These are phyloP conservation scores for Daldinia decipiens DNA, from an alignment of 495 filamentous ascomycete species.

Conservation along the genomic window DNA sequence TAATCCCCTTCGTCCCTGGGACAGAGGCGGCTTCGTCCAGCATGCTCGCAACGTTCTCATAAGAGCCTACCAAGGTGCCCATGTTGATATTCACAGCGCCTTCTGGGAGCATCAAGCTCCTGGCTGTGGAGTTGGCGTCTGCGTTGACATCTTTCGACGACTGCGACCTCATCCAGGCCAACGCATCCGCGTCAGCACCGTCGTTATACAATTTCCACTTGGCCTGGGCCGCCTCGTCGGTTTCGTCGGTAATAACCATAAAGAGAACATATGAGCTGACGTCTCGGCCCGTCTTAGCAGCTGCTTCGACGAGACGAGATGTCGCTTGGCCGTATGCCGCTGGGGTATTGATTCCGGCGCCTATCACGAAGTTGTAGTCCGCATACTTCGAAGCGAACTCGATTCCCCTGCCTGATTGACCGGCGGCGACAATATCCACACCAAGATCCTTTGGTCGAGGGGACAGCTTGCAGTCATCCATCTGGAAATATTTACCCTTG, in stretches of 20 bases:
- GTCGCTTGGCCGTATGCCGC: constrained; percentile 37
- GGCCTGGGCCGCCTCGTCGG: constrained; percentile 43
- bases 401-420: constrained; percentile 45
- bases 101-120: constrained; percentile 39
- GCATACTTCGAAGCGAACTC: constrained; percentile 49
- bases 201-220: constrained; percentile 51
- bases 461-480: constrained; percentile 50
- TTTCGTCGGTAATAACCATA: constrained; percentile 50
- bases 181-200: constrained; percentile 43
- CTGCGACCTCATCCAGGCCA: constrained; percentile 48
- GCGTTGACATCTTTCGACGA: constrained; percentile 47
- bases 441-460: constrained; percentile 42
- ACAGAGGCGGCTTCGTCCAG: constrained; percentile 47
- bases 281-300: constrained; percentile 39
- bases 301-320: constrained; percentile 43
- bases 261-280: constrained; percentile 49
- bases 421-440: constrained; percentile 45
- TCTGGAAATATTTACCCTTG: constrained; percentile 51
- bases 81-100: constrained; percentile 49
- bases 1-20: constrained; percentile 49
- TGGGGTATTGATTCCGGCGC: constrained; percentile 47
- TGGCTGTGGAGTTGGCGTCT: constrained; percentile 45
- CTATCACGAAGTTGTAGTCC: constrained; percentile 49
- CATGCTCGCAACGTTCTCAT: constrained; percentile 47
- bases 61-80: constrained; percentile 47